Evolutionary conservation across 352 stramenopile species (phyloP), one percentile per base, ranked within the genome.

Genomic region (Elongisporangium anandrum): DNA sequence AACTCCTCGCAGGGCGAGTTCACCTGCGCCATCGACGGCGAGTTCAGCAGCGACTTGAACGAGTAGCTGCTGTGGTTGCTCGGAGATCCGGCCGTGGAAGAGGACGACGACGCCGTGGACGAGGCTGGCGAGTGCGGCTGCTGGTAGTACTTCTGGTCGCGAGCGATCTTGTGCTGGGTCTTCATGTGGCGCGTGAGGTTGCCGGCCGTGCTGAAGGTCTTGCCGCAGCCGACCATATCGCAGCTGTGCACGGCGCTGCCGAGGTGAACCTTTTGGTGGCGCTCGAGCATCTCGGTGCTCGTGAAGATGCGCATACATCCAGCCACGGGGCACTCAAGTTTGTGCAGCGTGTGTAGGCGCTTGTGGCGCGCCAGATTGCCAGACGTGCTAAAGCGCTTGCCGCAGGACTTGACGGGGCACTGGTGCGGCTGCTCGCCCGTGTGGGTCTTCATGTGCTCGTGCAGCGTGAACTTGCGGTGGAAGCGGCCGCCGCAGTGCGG

Each of bases 401-500:
- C 66, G 59, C 84, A 93, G 24, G 60, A 66, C 15, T 54, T 51
- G n/a, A 79, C 63, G 19, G 79, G 74, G 50, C 81, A 90, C 23
- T 71, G 51, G 56, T 90, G 78, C 4, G 83, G 81, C 59, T 89
- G 78, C 65, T 90, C 80, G 16, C 82, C 82, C 54, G 80, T 90
- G 72, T 92, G 82, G 48, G 81, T 92, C 70, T 90, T 90, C 55
- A 87, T 75, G 60, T 92, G 82, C 52, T 88, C 79, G 52, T 75
- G 83, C 56, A 87, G 65, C 34, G 80, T 89, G 59, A 86, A 89
- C 51, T 85, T 86, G 65, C 79, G 79, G 65, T 86, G 77, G 69
- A 89, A 87, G 17, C 75, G 73, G 16, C 74, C 69, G 15, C 57
- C 63, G 54, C 75, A 87, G n/a, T 63, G 66, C n/a, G 70, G 70